A percentile compares a stretch with the other conserved stretches of the same genome.
Conservation (phyloP, 2,329 filamentous ascomycete species). For the Parastagonospora nodorum region DNA sequence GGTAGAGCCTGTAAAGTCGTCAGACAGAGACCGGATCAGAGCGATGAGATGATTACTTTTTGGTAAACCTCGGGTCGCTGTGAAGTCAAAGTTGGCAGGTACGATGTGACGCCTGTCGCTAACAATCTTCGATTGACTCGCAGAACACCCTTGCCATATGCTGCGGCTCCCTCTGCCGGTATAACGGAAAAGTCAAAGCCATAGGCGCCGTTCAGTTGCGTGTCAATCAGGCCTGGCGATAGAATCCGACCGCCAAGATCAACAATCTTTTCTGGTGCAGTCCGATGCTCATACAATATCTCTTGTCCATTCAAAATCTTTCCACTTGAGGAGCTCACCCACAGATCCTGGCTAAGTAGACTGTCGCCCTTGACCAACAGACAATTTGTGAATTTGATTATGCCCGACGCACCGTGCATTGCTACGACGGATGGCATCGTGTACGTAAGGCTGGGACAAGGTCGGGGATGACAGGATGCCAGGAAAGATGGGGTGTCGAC, state of each 20-base stretch:
- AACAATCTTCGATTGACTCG: slow-evolving; percentile 74
- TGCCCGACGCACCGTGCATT: slow-evolving; percentile 47
- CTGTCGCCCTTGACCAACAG: slow-evolving; percentile 70
- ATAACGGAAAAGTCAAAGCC: slow-evolving; percentile 90
- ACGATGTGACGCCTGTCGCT: slow-evolving; percentile 83
- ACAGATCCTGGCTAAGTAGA: slow-evolving; percentile 80
- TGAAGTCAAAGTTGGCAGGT: slow-evolving; percentile 83
- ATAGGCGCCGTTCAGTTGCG: slow-evolving; percentile 89
- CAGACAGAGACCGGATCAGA: too few species aligned
- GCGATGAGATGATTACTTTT: slow-evolving; percentile 53
- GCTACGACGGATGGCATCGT: slow-evolving; percentile 49
- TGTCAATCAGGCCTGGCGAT: slow-evolving; percentile 85
- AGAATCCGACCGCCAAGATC: slow-evolving; percentile 84
- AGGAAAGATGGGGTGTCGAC: slow-evolving; percentile 4
- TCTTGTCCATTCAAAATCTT: slow-evolving; percentile 76
- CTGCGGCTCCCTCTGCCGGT: slow-evolving; percentile 61
- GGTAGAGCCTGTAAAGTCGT: slow-evolving; percentile 62
- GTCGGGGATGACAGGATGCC: not conserved
- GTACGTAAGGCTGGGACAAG: not conserved
- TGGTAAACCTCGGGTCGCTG: slow-evolving; percentile 82
- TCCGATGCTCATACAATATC: slow-evolving; percentile 69
- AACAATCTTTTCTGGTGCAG: slow-evolving; percentile 73
- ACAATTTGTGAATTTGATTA: slow-evolving; percentile 91
- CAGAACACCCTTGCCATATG: slow-evolving; percentile 74
- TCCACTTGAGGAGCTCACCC: slow-evolving; percentile 81